Percentiles rank a stretch among this genome's conserved stretches.
phyloP scores from a whole-genome alignment of 2,329 filamentous ascomycete species.

The Penicillium polonicum region DNA sequence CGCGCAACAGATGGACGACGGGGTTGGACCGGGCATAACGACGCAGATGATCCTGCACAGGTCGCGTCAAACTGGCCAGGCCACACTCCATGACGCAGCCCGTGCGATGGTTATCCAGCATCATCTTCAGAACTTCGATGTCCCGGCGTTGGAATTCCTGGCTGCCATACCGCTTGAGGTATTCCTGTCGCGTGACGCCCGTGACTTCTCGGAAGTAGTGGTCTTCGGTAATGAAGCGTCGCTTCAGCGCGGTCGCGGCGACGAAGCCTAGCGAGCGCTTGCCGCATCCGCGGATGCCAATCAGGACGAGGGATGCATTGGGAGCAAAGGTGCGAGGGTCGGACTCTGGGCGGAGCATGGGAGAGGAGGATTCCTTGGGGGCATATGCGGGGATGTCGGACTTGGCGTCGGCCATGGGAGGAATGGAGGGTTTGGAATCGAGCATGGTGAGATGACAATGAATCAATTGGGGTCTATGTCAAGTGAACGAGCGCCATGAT shows the following conservation, averaged over 20 bases:
- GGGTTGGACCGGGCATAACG: constrained; percentile 40
- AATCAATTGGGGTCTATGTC: constrained; percentile 2
- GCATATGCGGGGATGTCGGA: not conserved
- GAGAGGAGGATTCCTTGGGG: not conserved
- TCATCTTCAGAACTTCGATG: constrained; percentile 43
- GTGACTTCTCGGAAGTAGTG: constrained; percentile 47
- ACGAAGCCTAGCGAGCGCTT: constrained; percentile 47
- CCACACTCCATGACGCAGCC: constrained; percentile 47
- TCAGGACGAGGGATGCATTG: constrained; percentile 43
- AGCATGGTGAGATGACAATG: constrained; percentile 2
- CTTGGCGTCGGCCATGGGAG: not conserved
- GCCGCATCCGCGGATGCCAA: constrained; percentile 46
- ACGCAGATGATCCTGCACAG: constrained; percentile 43
- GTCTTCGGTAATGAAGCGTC: constrained; percentile 46
- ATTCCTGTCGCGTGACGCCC: constrained; percentile 44
- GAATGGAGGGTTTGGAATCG: not conserved
- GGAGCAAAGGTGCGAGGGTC: constrained; percentile 32
- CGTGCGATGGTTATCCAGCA: constrained; percentile 46
- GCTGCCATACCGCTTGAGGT: constrained; percentile 40
- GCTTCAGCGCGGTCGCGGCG: constrained; percentile 43
- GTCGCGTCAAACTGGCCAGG: constrained; percentile 43
- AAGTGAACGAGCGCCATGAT: constrained; percentile 4
- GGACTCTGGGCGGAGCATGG: not conserved
- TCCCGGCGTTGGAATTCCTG: constrained; percentile 45
- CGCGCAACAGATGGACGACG: constrained; percentile 43